These are phyloP conservation scores for Barnettozyma hawaiiensis DNA, from an alignment of 1,139 yeast species.

Conservation along the genomic window DNA sequence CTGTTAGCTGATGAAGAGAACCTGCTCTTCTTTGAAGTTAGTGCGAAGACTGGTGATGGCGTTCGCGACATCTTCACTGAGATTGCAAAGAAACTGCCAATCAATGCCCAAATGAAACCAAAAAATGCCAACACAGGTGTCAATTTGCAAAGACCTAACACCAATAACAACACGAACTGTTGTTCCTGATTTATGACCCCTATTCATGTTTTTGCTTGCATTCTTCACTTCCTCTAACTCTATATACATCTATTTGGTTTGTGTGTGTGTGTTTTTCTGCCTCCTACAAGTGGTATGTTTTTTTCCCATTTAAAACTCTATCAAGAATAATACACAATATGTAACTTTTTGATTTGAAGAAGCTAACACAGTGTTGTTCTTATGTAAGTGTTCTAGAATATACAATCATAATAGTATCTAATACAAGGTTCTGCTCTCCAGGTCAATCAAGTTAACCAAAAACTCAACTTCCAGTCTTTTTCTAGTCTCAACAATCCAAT, in stretches of 20 bases:
- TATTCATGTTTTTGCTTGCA: neutral
- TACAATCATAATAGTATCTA: constrained; percentile 7
- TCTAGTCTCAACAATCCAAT: constrained; percentile 88
- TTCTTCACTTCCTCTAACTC: constrained; percentile 1
- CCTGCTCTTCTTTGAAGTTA: constrained; percentile 80
- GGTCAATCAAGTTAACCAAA: constrained; percentile 46
- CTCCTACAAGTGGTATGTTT: no score
- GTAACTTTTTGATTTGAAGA: no score
- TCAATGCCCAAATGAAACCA: constrained; percentile 29
- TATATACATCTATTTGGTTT: no score
- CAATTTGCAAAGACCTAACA: constrained; percentile 41
- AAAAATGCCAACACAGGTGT: constrained; percentile 28
- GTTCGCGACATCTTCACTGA: constrained; percentile 76
- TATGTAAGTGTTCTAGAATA: neutral
- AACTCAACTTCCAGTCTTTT: constrained; percentile 85
- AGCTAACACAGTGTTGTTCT: neutral
- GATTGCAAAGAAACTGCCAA: constrained; percentile 69
- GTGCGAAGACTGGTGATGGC: constrained; percentile 87
- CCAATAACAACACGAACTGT: constrained; percentile 38
- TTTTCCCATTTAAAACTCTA: no score
- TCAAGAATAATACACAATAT: neutral
- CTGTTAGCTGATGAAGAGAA: constrained; percentile 68
- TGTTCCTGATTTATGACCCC: constrained; percentile 23
- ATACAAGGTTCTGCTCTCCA: constrained; percentile 33
- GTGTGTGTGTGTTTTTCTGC: no score